Conservation (phyloP, 179 eudicot genomes). For the Spergularia azorica region DNA sequence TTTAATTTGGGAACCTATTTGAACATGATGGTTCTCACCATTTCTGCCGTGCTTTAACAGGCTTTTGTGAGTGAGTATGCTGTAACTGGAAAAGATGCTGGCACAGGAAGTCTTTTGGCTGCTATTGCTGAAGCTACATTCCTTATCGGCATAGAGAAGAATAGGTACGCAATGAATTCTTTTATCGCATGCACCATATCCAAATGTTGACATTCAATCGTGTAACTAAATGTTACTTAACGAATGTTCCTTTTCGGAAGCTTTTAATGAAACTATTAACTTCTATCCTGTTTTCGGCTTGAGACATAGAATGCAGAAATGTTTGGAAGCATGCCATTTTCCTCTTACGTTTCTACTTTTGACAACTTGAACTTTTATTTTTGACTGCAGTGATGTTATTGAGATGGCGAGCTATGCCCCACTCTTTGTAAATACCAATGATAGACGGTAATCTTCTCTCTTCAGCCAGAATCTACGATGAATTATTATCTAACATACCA, state of each 20-base stretch:
- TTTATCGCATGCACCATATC: neutral
- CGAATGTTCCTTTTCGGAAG: no score
- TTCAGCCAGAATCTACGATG: neutral
- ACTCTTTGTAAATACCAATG: constrained; percentile 73
- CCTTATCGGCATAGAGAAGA: constrained; percentile 87
- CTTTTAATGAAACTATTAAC: neutral
- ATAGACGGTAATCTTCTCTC: constrained; percentile 50
- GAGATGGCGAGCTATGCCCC: constrained; percentile 98
- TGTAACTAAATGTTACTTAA: neutral
- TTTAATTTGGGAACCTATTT: neutral
- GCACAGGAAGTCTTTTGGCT: constrained; percentile 81
- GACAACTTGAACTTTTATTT: constrained; percentile 23
- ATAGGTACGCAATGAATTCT: constrained; percentile 46
- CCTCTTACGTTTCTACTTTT: neutral
- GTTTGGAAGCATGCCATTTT: neutral
- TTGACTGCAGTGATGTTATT: constrained; percentile 71
- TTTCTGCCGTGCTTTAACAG: constrained; percentile 37
- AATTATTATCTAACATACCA: no score
- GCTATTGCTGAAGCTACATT: constrained; percentile 91
- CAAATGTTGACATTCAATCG: neutral
- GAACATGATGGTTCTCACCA: constrained; percentile 13
- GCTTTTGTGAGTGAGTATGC: constrained; percentile 99
- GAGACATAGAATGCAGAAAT: neutral
- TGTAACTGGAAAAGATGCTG: constrained; percentile 72
- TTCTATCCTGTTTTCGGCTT: neutral